phyloP scores from a whole-genome alignment of 2,329 filamentous ascomycete species.

The Cytospora piceae region DNA sequence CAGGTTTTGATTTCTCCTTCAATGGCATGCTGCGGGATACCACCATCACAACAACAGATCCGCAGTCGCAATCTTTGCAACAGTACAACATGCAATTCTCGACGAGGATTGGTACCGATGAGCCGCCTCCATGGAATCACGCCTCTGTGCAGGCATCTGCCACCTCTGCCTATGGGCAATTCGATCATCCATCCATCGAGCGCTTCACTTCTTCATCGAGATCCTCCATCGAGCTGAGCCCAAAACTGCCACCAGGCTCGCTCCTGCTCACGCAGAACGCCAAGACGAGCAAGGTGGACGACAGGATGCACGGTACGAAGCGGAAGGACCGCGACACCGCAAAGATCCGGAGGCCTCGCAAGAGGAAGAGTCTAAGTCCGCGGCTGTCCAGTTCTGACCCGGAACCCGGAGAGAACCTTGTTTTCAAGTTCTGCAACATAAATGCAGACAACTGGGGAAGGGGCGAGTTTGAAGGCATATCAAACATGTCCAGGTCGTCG shows the following conservation, averaged over 20 bases:
- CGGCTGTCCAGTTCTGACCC: constrained; percentile 23
- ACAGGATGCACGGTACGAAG: not conserved
- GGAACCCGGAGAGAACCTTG: constrained; percentile 50
- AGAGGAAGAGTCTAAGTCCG: constrained; percentile 46
- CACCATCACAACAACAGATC: constrained; percentile 33
- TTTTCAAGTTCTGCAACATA: constrained; percentile 57
- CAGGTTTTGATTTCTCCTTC: constrained; percentile 40
- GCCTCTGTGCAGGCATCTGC: constrained; percentile 34
- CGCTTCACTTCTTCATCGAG: constrained; percentile 9
- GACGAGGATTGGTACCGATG: constrained; percentile 43
- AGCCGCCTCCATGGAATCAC: constrained; percentile 36
- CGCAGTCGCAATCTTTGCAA: constrained; percentile 24
- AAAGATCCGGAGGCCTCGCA: constrained; percentile 22
- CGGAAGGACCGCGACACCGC: constrained; percentile 13
- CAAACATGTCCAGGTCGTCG: constrained; percentile 52
- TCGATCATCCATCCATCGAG: constrained; percentile 35
- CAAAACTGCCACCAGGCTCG: constrained; percentile 34
- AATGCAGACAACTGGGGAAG: constrained; percentile 40
- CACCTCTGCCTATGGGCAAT: constrained; percentile 42
- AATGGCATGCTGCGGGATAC: constrained; percentile 13
- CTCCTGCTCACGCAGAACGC: constrained; percentile 35
- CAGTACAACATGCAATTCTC: constrained; percentile 45
- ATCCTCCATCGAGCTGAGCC: constrained; percentile 27
- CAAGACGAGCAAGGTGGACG: constrained; percentile 8
- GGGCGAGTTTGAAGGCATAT: constrained; percentile 59